phyloP scores from a whole-genome alignment of 2,329 filamentous ascomycete genomes.

The Pseudogymnoascus verrucosus region DNA sequence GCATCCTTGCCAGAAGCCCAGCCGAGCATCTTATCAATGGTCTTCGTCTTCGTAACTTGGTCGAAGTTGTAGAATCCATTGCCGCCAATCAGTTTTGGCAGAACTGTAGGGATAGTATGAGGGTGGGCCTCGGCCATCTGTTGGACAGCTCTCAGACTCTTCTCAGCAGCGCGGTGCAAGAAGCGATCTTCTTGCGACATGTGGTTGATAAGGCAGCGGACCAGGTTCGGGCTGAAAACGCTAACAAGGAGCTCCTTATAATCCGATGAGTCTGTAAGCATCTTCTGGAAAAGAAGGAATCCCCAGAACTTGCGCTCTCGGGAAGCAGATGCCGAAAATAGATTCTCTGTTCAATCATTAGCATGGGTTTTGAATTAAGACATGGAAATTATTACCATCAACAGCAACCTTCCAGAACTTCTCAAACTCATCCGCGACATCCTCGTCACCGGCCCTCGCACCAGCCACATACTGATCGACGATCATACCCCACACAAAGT shows the following conservation, averaged over 20 bases:
- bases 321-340: conserved; percentile 76
- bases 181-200: conserved; percentile 69
- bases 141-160: conserved; percentile 65
- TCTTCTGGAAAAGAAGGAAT: conserved; percentile 76
- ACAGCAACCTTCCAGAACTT: conserved; percentile 83
- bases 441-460: conserved; percentile 23
- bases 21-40: conserved; percentile 52
- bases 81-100: conserved; percentile 61
- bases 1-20: conserved; percentile 22
- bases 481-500: conserved; percentile 82
- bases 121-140: conserved; percentile 54
- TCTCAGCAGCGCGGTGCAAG: conserved; percentile 69
- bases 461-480: conserved; percentile 45
- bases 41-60: conserved; percentile 76
- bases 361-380: neutral
- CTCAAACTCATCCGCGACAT: conserved; percentile 43
- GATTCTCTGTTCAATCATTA: conserved; percentile 49
- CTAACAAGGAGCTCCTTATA: conserved; percentile 42
- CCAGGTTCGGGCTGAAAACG: conserved; percentile 76
- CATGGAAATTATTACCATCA: conserved; percentile 55
- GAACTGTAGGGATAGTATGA: conserved; percentile 48
- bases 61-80: conserved; percentile 75
- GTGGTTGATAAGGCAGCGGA: conserved; percentile 76
- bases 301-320: conserved; percentile 88
- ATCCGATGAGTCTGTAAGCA: conserved; percentile 49